Evolutionary conservation across 441 rosid genomes (phyloP), one percentile per base, ranked within the genome.

Genomic region (Pelargonium cotyledonis): DNA sequence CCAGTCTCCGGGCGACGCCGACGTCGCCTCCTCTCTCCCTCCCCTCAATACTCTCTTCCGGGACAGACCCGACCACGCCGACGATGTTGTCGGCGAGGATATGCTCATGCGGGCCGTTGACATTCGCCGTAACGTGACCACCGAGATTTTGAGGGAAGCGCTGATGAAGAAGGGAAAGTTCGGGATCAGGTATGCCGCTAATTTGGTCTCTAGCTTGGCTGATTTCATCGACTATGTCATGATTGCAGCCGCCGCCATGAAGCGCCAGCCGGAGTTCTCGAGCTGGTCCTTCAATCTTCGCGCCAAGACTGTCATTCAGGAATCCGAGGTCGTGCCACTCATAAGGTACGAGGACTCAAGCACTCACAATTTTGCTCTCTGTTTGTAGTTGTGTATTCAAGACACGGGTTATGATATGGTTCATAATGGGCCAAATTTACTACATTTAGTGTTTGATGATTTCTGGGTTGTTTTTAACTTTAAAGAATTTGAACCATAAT

Each of bases 181-280:
- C 65, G 96, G 99, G 66, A 84, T 91, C 14, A 91, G 97, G 0
- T 91, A 91, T 70, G 77, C 88, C 3, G 73, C 87, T 12, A 94
- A 88, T 80, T 79, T 94, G 76, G 83, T 81, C 12, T 72, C 69
- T 46, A 78, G 83, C 70, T 69, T 90, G 75, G 75, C 81, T 51
- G 85, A 76, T 38, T 94, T 87, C 69, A 75, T 89, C 49, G 98
- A 89, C 71, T 76, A 82, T 67, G 82, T 87, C 41, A 87, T 94
- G 96, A 83, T 91, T 31, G 82, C 89, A 72, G 96, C 97, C 16
- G 97, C 95, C n/a, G 78, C 87, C 10, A 70, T 91, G 86, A 88
- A 89, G 80, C 82, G 68, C 49, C 60, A 70, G 63, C 88, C 88
- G 23, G 89, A 86, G 70, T 94, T 73, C 71, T 68, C 77, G 26